Conservation (phyloP, 768 basidiomycete species). For the Cyclocybe cylindracea region DNA sequence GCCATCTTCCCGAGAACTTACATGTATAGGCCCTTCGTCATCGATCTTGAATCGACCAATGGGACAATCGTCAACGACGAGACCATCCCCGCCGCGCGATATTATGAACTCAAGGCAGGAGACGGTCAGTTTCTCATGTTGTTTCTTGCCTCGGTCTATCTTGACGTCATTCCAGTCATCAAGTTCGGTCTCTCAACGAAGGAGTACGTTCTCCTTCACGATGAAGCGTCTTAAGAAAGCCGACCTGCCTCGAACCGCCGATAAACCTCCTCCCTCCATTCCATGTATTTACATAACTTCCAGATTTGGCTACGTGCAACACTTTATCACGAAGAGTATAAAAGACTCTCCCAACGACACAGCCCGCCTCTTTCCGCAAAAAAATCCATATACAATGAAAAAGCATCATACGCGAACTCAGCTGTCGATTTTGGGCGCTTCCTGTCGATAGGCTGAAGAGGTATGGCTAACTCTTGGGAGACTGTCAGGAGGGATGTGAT, state of each 20-base stretch:
- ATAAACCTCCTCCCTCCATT: not conserved
- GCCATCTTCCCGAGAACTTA: not conserved
- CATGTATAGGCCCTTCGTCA: slow-evolving; percentile 81
- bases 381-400: too few relatives aligned
- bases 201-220: slow-evolving; percentile 86
- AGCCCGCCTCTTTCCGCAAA: too few relatives aligned
- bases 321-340: too few relatives aligned
- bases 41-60: slow-evolving; percentile 99
- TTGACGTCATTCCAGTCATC: slow-evolving; percentile 52
- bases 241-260: not conserved
- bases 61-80: slow-evolving; percentile 90
- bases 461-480: too few relatives aligned
- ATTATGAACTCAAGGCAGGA: slow-evolving; percentile 76
- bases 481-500: too few relatives aligned
- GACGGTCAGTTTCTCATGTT: slow-evolving; percentile 59
- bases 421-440: too few relatives aligned
- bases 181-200: slow-evolving; percentile 81
- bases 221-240: slow-evolving; percentile 53
- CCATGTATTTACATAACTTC: not conserved
- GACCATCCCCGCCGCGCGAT: slow-evolving; percentile 81
- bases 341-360: too few relatives aligned
- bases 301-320: too few relatives aligned
- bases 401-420: too few relatives aligned
- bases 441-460: too few relatives aligned
- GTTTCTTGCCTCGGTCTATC: slow-evolving; percentile 1